Percentiles rank a stretch among this genome's conserved stretches.
These are phyloP conservation scores for Hyaloscypha bicolor DNA, from an alignment of 495 filamentous ascomycete species.

Conservation along the genomic window DNA sequence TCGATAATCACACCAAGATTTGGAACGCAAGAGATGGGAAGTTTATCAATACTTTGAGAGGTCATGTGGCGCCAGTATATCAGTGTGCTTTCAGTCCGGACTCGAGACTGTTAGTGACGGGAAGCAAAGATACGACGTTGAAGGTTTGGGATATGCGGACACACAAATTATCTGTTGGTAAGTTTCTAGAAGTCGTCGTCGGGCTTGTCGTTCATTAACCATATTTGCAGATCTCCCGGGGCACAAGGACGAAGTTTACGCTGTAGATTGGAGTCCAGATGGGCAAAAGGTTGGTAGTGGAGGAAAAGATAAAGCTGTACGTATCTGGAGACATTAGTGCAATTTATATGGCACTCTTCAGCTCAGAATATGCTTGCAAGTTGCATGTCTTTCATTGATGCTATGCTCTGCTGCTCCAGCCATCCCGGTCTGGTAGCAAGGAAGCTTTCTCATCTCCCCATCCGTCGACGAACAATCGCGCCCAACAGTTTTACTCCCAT, in stretches of 20 bases:
- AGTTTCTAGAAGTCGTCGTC: no score
- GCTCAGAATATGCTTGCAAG: background rate
- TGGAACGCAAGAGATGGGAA: slow-evolving; percentile 77
- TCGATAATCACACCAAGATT: slow-evolving; percentile 75
- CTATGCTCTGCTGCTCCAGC: background rate
- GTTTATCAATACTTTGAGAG: slow-evolving; percentile 84
- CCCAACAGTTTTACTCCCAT: no score
- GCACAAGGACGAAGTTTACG: slow-evolving; percentile 93
- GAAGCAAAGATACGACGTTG: slow-evolving; percentile 88
- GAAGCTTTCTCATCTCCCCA: no score
- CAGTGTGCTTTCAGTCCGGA: slow-evolving; percentile 90
- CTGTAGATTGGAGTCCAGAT: slow-evolving; percentile 90
- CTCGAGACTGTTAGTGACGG: slow-evolving; percentile 79
- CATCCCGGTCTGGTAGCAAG: no score
- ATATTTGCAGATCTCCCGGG: slow-evolving; percentile 75
- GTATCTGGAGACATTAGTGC: slow-evolving; percentile 64
- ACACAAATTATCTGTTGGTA: slow-evolving; percentile 68
- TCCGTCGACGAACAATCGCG: no score
- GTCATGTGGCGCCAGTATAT: slow-evolving; percentile 93
- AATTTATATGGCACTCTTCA: background rate
- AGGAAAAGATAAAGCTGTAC: slow-evolving; percentile 89
- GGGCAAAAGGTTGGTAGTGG: slow-evolving; percentile 84
- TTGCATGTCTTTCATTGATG: background rate
- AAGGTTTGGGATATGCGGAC: slow-evolving; percentile 92
- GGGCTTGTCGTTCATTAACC: background rate